Conservation (phyloP, 176 grass and related monocot species). For the Aegilops tauschii region DNA sequence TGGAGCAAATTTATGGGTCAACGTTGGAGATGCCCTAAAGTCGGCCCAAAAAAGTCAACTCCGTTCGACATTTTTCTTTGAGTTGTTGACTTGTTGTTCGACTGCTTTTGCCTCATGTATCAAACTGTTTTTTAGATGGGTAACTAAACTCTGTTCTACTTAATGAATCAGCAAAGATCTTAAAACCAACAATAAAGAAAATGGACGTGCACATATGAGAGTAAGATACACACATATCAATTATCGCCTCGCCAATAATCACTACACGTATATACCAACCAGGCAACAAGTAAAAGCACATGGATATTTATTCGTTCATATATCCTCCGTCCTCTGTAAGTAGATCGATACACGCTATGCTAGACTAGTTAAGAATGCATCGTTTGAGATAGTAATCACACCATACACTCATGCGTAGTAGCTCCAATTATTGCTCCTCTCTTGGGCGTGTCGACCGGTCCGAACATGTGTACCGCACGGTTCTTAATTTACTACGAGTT, state of each 20-base stretch:
- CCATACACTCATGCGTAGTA: neutral
- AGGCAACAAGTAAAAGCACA: neutral
- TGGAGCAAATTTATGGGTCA: too few species aligned
- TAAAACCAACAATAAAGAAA: neutral
- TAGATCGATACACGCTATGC: neutral
- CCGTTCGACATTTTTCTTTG: too few species aligned
- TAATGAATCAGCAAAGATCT: too few species aligned
- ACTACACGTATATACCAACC: neutral
- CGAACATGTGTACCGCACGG: neutral
- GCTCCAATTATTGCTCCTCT: constrained; percentile 2
- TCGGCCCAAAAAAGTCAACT: too few species aligned
- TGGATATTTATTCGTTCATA: neutral
- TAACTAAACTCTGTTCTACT: too few species aligned
- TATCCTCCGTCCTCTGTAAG: neutral
- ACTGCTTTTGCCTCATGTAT: too few species aligned
- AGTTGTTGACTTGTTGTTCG: too few species aligned
- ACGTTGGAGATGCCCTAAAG: too few species aligned
- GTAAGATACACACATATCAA: neutral
- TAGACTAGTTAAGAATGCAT: neutral
- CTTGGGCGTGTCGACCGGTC: neutral
- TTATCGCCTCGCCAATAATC: neutral
- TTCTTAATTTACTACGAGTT: neutral
- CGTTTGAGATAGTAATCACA: neutral
- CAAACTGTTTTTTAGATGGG: too few species aligned
- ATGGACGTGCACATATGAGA: too few species aligned